A percentile compares a stretch with the other conserved stretches of the same genome.
Conservation (phyloP, 495 filamentous ascomycete genomes). For the Penicillium roqueforti region DNA sequence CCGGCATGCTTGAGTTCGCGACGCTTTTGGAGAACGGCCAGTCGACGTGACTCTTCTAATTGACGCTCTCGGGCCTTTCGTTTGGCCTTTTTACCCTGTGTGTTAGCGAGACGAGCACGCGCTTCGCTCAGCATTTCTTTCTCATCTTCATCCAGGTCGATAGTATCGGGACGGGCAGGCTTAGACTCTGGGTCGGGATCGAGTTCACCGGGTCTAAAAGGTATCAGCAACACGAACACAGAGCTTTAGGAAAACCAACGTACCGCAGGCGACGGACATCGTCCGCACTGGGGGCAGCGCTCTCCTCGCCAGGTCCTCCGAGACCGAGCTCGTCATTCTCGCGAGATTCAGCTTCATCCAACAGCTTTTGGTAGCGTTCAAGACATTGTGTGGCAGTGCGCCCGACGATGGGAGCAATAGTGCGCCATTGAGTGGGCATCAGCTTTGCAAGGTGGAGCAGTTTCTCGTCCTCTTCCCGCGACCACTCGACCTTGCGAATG, state of each 20-base stretch:
- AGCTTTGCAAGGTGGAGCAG: conserved; percentile 92
- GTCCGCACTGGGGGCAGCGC: conserved; percentile 83
- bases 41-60: conserved; percentile 84
- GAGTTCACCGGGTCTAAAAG: conserved; percentile 72
- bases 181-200: conserved; percentile 96
- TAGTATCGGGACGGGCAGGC: conserved; percentile 93
- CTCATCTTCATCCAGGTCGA: conserved; percentile 97
- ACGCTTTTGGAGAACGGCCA: conserved; percentile 90
- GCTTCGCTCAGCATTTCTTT: conserved; percentile 99
- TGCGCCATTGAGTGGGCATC: conserved; percentile 99
- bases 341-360: conserved; percentile 91
- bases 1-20: conserved; percentile 95
- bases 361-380: conserved; percentile 91
- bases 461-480: conserved; percentile 97
- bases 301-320: conserved; percentile 83
- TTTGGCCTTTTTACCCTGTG: conserved; percentile 98
- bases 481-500: conserved; percentile 98
- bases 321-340: conserved; percentile 82
- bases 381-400: conserved; percentile 94
- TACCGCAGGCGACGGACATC: conserved; percentile 81
- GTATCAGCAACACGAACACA: conserved; percentile 19
- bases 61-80: conserved; percentile 94
- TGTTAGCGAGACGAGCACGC: conserved; percentile 91
- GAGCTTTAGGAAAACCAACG: conserved; percentile 5
- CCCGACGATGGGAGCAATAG: conserved; percentile 94